Base-by-base conservation (phyloP, 73 alveolate genomes). In the Paramecium pentaurelia region DNA sequence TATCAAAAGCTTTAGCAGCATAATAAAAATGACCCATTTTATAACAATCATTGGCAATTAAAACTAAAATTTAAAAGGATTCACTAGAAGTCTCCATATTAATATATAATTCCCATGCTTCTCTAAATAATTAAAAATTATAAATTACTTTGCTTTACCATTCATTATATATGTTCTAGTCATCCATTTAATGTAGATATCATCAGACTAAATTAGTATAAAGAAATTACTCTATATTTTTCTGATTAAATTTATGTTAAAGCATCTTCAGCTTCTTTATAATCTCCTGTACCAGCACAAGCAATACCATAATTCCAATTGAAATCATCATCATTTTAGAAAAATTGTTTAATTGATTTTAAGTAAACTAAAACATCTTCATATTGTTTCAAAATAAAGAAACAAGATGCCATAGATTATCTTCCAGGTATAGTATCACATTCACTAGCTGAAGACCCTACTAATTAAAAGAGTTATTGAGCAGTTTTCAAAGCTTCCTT, bases 391-490 rank as follows among this genome's bases (percentile, higher is more conserved):
- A 97, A 97, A 38, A 97, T 75, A 93, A 97, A 98, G 97, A 98
- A 98, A 93, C 99, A 98, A n/a, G 99, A 97, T 16, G 99, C 99
- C 99, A 98, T 98, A 95, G 99, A 98, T 94, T 98, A 97, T 58
- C 99, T 92, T 9, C 99, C 99, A 32, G 99, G 99, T 51, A 98
- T 98, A 44, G 99, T 98, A 94, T 98, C 99, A 77, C 99, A 98
- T 95, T 98, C 99, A 22, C 99, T 96, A 8, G 99, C 99, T 0
- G 98, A 92, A 11, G 99, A 99, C 4, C 99, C 99, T 54, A 98
- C 99, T 84, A 97, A 84, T 92, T 98, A 98, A 96, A 98, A 98
- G 28, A 98, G 94, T 86, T 88, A 86, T 88, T 98, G 97, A 27
- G 99, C 99, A 75, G 97, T 95, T 92, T 96, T 95, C 47, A 98